Evolutionary conservation across 345 rosid species (phyloP), one percentile per base, ranked within the genome.

Genomic region (Salix udensis): DNA sequence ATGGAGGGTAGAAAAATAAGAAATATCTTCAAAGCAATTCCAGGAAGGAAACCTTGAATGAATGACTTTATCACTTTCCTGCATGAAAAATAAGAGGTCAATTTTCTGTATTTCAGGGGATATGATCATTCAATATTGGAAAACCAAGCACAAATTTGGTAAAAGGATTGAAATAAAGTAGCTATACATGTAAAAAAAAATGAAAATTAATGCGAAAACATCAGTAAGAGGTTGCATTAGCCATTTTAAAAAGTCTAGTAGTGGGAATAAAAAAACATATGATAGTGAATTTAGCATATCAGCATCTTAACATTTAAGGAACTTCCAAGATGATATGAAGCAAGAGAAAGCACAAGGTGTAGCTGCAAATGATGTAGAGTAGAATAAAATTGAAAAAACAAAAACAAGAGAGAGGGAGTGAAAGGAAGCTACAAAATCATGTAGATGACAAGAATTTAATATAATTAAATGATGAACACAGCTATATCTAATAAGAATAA

Each of bases 21-120:
- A 79, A 96, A 93, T 53, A 93, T 82, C 90, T 93, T 96, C 88
- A 96, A 77, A 34, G 94, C 98, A 36, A 96, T 93, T 75, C 99
- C 99, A 0, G 99, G 99, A 75, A 96, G 97, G 71, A 95, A 93
- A 53, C 98, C 98, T 87, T 93, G 97, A 62, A 95, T 93, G 36
- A 93, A 83, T 28, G 99, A 93, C 84, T 96, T 93, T 13, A 93
- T 53, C 1, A 76, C 74, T 80, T 89, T 83, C 91, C 99, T 96
- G 90, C 86, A 73, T 40, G 60, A 74, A 74, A 48, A 70, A 58
- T 11, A 24, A 14, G 48, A 76, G 65, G 50, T 13, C n/a, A 53
- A 36, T 5, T 68, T 72, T 60, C 34, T 37, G 26, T 68, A 46
- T 36, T 39, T 16, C n/a, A 72, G 36, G 52, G 40, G 28, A 68